Evolutionary conservation across 306 rosid species (phyloP).

Genomic region (Lupinus albus): DNA sequence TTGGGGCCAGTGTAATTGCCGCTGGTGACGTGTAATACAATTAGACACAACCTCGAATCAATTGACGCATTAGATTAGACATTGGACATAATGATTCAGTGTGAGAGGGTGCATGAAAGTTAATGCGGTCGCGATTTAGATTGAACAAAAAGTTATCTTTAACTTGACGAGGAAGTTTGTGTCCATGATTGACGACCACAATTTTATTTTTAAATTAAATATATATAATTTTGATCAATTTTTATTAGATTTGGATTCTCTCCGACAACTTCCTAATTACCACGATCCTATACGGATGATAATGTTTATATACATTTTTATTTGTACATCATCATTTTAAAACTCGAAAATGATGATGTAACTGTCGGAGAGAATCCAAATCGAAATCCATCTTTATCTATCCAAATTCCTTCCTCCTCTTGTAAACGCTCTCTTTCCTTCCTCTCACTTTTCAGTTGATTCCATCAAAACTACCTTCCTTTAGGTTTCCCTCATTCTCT

Average conservation of each 20-base stretch:
- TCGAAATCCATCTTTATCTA: too few species aligned
- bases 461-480: conserved; percentile 27
- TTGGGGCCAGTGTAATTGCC: not conserved
- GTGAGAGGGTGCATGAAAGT: conserved; percentile 16
- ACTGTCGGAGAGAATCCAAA: too few species aligned
- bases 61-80: conserved; percentile 11
- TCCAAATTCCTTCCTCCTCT: conserved; percentile 31
- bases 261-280: too few species aligned
- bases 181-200: conserved; percentile 46
- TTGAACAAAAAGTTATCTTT: conserved; percentile 2
- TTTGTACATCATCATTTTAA: too few species aligned
- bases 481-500: conserved; percentile 8
- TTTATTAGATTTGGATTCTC: too few species aligned
- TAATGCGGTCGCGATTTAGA: not conserved
- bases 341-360: too few species aligned
- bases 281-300: too few species aligned
- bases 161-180: not conserved
- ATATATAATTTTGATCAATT: too few species aligned
- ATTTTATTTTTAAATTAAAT: not conserved
- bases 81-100: not conserved
- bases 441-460: conserved; percentile 27
- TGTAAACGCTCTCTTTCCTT: conserved; percentile 33
- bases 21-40: conserved; percentile 40
- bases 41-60: conserved; percentile 3
- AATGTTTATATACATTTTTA: too few species aligned